Percentiles rank a stretch among this genome's conserved stretches.
Evolutionary conservation across 2,329 filamentous ascomycete species (phyloP).

Genomic region (Fusarium burgessii): DNA sequence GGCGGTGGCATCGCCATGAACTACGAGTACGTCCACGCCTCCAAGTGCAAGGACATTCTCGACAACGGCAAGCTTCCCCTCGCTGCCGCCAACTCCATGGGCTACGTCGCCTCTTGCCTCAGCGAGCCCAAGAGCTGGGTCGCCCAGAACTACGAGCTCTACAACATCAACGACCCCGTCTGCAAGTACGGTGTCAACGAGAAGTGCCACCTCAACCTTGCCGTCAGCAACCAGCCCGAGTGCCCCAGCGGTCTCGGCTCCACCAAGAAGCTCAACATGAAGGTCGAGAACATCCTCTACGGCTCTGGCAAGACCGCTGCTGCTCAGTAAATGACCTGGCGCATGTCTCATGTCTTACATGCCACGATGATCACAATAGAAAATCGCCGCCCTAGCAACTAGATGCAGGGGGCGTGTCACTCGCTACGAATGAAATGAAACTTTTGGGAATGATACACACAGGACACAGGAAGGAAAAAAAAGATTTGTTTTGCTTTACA

Average conservation of each 20-base stretch:
- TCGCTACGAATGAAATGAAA: conserved; percentile 43
- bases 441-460: conserved; percentile 37
- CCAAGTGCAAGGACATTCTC: conserved; percentile 64
- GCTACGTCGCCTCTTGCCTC: conserved; percentile 63
- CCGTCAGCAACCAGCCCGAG: conserved; percentile 62
- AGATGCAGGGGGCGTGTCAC: conserved; percentile 28
- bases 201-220: conserved; percentile 61
- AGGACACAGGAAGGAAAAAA: conserved; percentile 39
- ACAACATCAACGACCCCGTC: conserved; percentile 64
- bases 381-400: conserved; percentile 35
- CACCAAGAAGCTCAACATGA: conserved; percentile 40
- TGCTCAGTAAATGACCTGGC: conserved; percentile 34
- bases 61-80: conserved; percentile 64
- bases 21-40: conserved; percentile 61
- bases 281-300: conserved; percentile 66
- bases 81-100: conserved; percentile 68
- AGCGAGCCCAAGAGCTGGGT: conserved; percentile 61
- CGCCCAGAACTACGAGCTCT: conserved; percentile 63
- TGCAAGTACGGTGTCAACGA: conserved; percentile 65
- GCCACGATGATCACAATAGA: conserved; percentile 43
- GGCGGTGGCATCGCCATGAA: conserved; percentile 65
- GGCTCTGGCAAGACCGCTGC: conserved; percentile 57
- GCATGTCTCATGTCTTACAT: conserved; percentile 19
- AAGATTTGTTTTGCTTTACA: conserved; percentile 25
- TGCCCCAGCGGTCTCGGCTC: conserved; percentile 61